A percentile compares a stretch with the other conserved stretches of the same genome.
These are phyloP conservation scores for Alternaria viburni DNA, from an alignment of 2,329 filamentous ascomycete genomes.

Conservation along the genomic window DNA sequence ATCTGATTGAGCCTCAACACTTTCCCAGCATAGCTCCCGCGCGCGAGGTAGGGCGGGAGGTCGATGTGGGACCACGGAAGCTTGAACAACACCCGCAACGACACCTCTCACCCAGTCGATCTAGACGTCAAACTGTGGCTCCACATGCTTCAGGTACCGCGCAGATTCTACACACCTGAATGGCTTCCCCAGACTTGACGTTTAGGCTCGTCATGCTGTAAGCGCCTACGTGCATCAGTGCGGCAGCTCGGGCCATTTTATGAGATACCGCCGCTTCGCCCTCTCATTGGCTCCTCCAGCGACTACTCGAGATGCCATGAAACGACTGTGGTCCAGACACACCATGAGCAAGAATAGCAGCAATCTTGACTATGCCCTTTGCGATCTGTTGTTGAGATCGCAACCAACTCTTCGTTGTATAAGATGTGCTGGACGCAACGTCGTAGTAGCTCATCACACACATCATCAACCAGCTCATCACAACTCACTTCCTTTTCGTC, in stretches of 20 bases:
- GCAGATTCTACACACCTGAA: conserved; percentile 25
- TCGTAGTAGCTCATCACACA: conserved; percentile 38
- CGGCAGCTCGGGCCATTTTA: conserved; percentile 44
- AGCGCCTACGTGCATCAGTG: conserved; percentile 44
- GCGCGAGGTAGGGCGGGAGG: conserved; percentile 44
- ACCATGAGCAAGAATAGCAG: conserved; percentile 45
- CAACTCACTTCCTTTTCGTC: conserved; percentile 42
- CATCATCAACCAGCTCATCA: conserved; percentile 41
- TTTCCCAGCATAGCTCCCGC: conserved; percentile 47
- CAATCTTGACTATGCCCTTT: conserved; percentile 27
- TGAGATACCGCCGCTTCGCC: conserved; percentile 28
- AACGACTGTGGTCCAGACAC: conserved; percentile 41
- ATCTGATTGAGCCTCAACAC: conserved; percentile 47
- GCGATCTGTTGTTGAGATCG: conserved; percentile 26
- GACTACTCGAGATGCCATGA: conserved; percentile 49
- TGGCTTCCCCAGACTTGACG: conserved; percentile 36
- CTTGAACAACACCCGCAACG: conserved; percentile 33
- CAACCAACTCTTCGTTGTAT: conserved; percentile 28
- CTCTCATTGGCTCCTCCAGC: conserved; percentile 45
- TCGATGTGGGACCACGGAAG: conserved; percentile 44
- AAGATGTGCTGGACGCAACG: conserved; percentile 31
- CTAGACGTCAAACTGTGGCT: conserved; percentile 27
- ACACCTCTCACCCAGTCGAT: conserved; percentile 38
- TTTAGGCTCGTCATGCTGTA: conserved; percentile 40
- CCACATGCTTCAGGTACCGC: conserved; percentile 27